A percentile compares a stretch with the other conserved stretches of the same genome.
Conservation (phyloP, 257 asterid species). For the Linaria vulgaris region DNA sequence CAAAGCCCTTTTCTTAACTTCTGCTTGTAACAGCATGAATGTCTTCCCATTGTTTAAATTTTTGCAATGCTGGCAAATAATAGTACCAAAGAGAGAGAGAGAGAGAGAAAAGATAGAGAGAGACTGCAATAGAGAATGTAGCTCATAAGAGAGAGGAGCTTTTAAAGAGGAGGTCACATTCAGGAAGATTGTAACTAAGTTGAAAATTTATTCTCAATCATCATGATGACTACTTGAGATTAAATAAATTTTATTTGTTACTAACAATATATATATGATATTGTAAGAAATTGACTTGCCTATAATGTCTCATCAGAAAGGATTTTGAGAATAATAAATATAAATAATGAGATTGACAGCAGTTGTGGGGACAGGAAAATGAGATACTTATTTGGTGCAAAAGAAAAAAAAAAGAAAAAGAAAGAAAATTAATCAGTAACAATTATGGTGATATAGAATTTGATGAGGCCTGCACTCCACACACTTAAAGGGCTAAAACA, state of each 20-base stretch:
- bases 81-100: conserved; percentile 3
- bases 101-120: conserved; percentile 22
- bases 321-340: conserved; percentile 24
- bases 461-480: no score
- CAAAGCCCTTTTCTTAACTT: conserved; percentile 84
- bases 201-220: neutral
- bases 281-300: conserved; percentile 28
- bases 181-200: conserved; percentile 20
- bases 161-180: conserved; percentile 32
- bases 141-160: conserved; percentile 25
- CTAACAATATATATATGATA: neutral
- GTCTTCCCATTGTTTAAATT: conserved; percentile 64
- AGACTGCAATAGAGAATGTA: conserved; percentile 32
- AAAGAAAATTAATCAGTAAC: no score
- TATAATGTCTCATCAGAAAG: conserved; percentile 43
- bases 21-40: conserved; percentile 84
- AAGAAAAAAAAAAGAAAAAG: neutral
- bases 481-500: no score
- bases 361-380: conserved; percentile 54
- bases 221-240: neutral
- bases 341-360: conserved; percentile 55
- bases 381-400: conserved; percentile 71
- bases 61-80: conserved; percentile 22
- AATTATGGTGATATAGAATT: no score
- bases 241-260: conserved; percentile 5